A percentile compares a stretch with the other conserved stretches of the same genome.
Conservation (phyloP, 169 alveolate genomes). For the Plasmodium inui region DNA sequence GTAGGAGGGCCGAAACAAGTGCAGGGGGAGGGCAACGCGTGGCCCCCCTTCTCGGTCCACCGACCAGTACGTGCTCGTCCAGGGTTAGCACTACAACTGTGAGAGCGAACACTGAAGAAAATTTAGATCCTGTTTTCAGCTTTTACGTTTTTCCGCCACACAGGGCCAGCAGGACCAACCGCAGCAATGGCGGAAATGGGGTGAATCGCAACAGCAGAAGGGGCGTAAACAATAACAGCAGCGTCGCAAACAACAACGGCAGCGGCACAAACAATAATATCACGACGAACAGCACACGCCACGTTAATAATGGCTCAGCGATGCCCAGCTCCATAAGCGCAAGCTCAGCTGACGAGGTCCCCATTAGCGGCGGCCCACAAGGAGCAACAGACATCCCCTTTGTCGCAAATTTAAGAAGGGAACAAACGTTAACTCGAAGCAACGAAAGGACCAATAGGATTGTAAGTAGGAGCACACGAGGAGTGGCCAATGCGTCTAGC, state of each 20-base stretch:
- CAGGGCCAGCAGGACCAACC: neutral
- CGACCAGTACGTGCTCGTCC: neutral
- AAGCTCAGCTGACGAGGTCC: neutral
- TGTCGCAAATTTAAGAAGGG: conserved; percentile 17
- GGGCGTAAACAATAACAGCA: neutral
- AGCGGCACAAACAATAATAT: neutral
- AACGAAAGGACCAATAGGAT: neutral
- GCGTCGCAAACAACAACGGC: neutral
- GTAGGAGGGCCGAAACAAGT: neutral
- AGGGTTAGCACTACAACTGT: conserved; percentile 1
- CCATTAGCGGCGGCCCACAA: neutral
- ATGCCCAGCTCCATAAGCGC: neutral
- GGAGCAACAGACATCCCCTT: neutral
- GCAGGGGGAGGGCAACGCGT: neutral
- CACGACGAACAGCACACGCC: neutral
- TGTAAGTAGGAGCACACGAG: conserved; percentile 22
- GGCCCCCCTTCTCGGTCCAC: neutral
- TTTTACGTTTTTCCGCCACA: neutral
- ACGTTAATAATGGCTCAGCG: neutral
- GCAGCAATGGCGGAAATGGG: neutral
- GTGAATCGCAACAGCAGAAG: neutral
- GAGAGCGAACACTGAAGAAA: neutral
- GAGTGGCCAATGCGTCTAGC: conserved; percentile 7
- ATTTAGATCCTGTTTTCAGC: neutral
- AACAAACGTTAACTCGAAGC: conserved; percentile 5